Conservation (phyloP, 164 flowering plant species). For the Euptelea pleiosperma region DNA sequence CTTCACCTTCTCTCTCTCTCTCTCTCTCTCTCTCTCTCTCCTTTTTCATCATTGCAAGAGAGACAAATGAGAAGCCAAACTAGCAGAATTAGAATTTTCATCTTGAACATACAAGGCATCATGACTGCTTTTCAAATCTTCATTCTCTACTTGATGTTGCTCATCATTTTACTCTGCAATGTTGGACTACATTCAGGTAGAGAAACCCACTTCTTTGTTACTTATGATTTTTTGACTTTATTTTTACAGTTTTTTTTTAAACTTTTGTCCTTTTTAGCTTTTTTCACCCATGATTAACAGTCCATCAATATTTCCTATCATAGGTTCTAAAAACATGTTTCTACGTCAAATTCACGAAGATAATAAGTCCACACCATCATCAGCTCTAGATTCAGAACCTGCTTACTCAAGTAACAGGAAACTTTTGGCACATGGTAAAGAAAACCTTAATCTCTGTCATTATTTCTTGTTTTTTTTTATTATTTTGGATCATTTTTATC, state of each 20-base stretch:
- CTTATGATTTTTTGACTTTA: background rate
- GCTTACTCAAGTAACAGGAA: conserved; percentile 24
- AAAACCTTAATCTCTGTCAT: background rate
- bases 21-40: background rate
- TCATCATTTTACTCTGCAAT: conserved; percentile 9
- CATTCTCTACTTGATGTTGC: background rate
- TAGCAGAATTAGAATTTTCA: too few species aligned
- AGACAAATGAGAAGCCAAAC: too few species aligned
- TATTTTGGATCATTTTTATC: background rate
- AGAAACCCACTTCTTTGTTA: background rate
- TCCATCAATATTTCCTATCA: background rate
- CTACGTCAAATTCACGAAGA: conserved; percentile 14
- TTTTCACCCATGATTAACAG: too few species aligned
- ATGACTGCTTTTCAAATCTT: background rate
- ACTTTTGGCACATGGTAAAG: conserved; percentile 30
- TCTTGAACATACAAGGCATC: too few species aligned
- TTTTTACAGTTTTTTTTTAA: background rate
- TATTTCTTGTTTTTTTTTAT: background rate
- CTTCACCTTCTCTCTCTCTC: conserved; percentile 8
- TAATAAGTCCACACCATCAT: conserved; percentile 1
- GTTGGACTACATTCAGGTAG: conserved; percentile 21
- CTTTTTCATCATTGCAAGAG: too few species aligned
- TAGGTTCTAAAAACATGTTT: conserved; percentile 18
- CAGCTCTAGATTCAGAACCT: conserved; percentile 1
- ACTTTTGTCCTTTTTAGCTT: background rate